Evolutionary conservation across 1,284 basidiomycete species (phyloP), one percentile per base, ranked within the genome.

Genomic region (Boletus calvinii): DNA sequence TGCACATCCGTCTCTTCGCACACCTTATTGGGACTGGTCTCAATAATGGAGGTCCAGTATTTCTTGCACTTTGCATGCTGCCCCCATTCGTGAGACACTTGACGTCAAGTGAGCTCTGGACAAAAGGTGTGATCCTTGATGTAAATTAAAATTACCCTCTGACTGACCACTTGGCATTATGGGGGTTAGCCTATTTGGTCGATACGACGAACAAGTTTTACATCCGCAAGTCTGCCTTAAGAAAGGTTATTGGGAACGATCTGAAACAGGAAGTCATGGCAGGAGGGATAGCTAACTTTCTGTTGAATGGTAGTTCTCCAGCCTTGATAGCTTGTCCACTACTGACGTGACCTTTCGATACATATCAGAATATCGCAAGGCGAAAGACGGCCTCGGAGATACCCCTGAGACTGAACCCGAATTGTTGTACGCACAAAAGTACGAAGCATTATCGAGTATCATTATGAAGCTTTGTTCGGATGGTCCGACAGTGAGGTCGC

Each of bases 201-300:
- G 37, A 52, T 11, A 45, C 53, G 2, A 42, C 39, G 8, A 66
- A 65, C 41, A 45, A 17, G n/a, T 54, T 50, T 43, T 68, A 59
- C 13, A 30, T 57, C 8, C 64, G 65, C 22, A 71, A 68, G 57
- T 56, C 50, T 7, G 62, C 72, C 0, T 49, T 75, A 13, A 47
- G 51, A 41, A 54, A n/a, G 29, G 59, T 74, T 2, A 48, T 58
- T 0, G 32, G 38, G 8, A 53, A 54, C 1, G 24, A 39, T 4
- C 65, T 67, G 35, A 64, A 65, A 37, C 55, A 68, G 17, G 74
- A 74, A 37, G 62, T 71, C n/a, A 62, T 72, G 47, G 63, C 65
- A 12, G 68, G 67, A 6, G 65, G 73, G 37, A 46, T 72, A 6
- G 55, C 47, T 2, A 31, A 49, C 1, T 67, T 67, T 56, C 61